These are phyloP conservation scores for Bidens hawaiensis DNA, from an alignment of 140 eudicot genomes.

Conservation along the genomic window DNA sequence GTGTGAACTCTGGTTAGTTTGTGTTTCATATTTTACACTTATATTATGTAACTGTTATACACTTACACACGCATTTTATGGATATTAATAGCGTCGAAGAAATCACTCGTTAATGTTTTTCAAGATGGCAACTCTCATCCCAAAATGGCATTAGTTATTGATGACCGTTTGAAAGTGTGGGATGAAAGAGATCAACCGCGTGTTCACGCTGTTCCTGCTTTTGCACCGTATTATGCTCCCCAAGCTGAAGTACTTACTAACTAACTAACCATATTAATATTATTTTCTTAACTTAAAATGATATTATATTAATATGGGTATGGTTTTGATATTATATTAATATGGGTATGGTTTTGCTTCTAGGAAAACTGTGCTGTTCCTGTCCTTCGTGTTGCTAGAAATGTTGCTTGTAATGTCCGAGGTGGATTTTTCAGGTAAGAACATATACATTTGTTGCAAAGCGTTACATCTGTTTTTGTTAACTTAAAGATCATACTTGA, in stretches of 20 bases:
- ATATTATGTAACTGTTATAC: constrained; percentile 1
- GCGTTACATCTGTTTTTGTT: background rate
- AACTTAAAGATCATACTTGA: too few species aligned
- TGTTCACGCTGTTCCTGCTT: constrained; percentile 98
- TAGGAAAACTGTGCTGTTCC: constrained; percentile 82
- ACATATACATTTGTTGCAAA: background rate
- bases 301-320: too few species aligned
- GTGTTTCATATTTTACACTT: background rate
- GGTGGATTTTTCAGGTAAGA: constrained; percentile 99
- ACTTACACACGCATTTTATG: background rate
- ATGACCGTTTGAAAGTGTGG: constrained; percentile 98
- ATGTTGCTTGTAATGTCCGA: constrained; percentile 96
- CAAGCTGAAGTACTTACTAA: constrained; percentile 99
- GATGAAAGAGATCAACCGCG: constrained; percentile 99
- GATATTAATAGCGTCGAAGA: constrained; percentile 56
- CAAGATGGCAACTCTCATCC: constrained; percentile 95
- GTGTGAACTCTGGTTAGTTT: constrained; percentile 87
- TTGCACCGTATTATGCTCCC: constrained; percentile 98
- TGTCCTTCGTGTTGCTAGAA: constrained; percentile 92
- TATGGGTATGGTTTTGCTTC: constrained; percentile 9
- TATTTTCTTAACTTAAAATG: background rate
- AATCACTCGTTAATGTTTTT: constrained; percentile 83
- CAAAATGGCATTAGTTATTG: constrained; percentile 91
- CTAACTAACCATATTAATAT: background rate
- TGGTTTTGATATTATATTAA: constrained; percentile 25